Evolutionary conservation across 441 rosid genomes (phyloP), one percentile per base, ranked within the genome.

Genomic region (Francoa sonchifolia): DNA sequence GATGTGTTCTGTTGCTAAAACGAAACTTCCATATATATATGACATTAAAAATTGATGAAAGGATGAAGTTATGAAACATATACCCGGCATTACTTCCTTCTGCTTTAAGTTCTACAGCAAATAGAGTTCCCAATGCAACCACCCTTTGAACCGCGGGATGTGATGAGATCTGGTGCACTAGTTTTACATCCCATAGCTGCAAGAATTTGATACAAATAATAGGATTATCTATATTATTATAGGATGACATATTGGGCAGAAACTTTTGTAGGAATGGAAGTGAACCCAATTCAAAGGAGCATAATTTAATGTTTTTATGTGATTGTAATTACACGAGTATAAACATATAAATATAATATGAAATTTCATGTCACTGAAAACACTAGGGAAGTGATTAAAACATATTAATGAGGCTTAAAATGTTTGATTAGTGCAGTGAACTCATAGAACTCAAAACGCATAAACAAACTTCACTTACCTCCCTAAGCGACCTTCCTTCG

Each of bases 161-260:
- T 12, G 53, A 66, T 39, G 99, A 86, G 47, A 86, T 67, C 55
- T 50, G 74, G 21, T 60, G 61, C 44, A 73, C 73, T 49, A 81
- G 52, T 19, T 78, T 72, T 5, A 31, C 55, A 44, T 83, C 78
- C 99, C 95, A 92, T 55, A 92, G 44, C 99, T 86, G 84, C 78
- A 64, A 52, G 38, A 19, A 56, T 22, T 28, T 23, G 18, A 11
- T 22, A 37, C 11, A 35, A 52, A 20, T 40, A 39, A 0, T 0
- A 34, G 10, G 19, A 14, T 8, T 19, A 11, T 19, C 18, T n/a
- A n/a, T n/a, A n/a, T n/a, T n/a, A n/a, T n/a, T n/a, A n/a, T n/a
- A n/a, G n/a, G n/a, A n/a, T n/a, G n/a, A n/a, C n/a, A n/a, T n/a
- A n/a, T n/a, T n/a, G n/a, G n/a, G n/a, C n/a, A n/a, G n/a, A n/a